A percentile compares a stretch with the other conserved stretches of the same genome.
These are phyloP conservation scores for Tolypocladium ovalisporum DNA, from an alignment of 2,329 filamentous ascomycete species.

Conservation along the genomic window DNA sequence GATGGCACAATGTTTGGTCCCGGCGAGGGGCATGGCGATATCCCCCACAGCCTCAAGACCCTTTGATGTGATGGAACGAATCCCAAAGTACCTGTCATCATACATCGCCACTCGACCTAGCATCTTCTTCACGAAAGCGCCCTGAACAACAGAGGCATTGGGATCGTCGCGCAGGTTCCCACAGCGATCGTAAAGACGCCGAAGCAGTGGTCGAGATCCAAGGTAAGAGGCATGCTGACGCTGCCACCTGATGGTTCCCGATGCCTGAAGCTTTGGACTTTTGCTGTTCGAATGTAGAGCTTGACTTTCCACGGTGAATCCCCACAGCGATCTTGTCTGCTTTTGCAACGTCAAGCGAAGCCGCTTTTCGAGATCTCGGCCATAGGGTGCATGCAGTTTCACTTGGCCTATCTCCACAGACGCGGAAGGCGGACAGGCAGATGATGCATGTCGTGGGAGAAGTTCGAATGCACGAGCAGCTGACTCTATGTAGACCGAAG, in stretches of 20 bases:
- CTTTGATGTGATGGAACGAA: not conserved
- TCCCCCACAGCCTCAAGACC: not conserved
- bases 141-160: not conserved
- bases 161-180: not conserved
- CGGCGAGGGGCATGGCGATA: not conserved
- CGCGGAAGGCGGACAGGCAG: not conserved
- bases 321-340: not conserved
- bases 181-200: not conserved
- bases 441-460: not conserved
- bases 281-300: not conserved
- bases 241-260: not conserved
- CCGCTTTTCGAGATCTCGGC: not conserved
- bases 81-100: not conserved
- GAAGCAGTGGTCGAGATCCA: not conserved
- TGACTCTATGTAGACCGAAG: slow-evolving; percentile 1
- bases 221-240: not conserved
- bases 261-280: not conserved
- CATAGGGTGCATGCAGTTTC: not conserved
- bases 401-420: not conserved
- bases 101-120: not conserved
- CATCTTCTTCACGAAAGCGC: not conserved
- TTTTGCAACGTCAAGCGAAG: not conserved
- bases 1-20: not conserved
- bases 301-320: not conserved
- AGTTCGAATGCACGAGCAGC: not conserved